A percentile compares a stretch with the other conserved stretches of the same genome.
Conservation (phyloP, 805 yeast genomes). For the Candida incommunis region DNA sequence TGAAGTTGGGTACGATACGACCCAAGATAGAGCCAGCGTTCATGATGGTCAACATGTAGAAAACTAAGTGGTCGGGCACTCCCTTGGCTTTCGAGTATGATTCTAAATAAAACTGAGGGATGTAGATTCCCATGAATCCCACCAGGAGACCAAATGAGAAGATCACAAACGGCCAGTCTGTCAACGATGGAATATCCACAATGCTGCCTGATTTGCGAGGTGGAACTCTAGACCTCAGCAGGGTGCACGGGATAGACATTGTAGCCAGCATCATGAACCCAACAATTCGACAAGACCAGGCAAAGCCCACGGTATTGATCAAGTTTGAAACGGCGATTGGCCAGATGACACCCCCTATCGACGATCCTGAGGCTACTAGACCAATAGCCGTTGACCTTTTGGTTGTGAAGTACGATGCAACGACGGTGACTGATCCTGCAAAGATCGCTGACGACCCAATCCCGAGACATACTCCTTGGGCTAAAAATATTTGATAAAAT, state of each 20-base stretch:
- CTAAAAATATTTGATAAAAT: slow-evolving; percentile 37
- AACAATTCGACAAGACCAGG: slow-evolving; percentile 38
- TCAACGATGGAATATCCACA: slow-evolving; percentile 15
- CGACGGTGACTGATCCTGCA: slow-evolving; percentile 29
- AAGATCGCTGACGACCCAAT: slow-evolving; percentile 30
- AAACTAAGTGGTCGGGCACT: slow-evolving; percentile 9
- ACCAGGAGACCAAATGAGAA: slow-evolving; percentile 14
- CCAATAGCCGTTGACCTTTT: slow-evolving; percentile 33
- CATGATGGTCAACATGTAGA: slow-evolving; percentile 20
- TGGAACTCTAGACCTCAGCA: slow-evolving; percentile 18
- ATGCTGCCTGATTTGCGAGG: slow-evolving; percentile 16
- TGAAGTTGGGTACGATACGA: slow-evolving; percentile 32
- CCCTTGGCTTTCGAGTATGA: slow-evolving; percentile 17
- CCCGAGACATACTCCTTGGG: slow-evolving; percentile 37
- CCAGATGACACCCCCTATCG: slow-evolving; percentile 36
- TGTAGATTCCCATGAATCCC: slow-evolving; percentile 20
- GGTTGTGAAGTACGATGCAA: slow-evolving; percentile 31
- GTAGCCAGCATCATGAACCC: slow-evolving; percentile 29
- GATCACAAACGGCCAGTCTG: slow-evolving; percentile 14
- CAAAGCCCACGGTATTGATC: slow-evolving; percentile 31
- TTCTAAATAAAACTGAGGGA: slow-evolving; percentile 21
- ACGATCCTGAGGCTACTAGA: slow-evolving; percentile 35
- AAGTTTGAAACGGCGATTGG: slow-evolving; percentile 32
- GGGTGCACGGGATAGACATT: slow-evolving; percentile 11
- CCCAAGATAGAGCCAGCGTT: slow-evolving; percentile 32